phyloP scores from a whole-genome alignment of 306 rosid genomes.

The Quercus rubra region DNA sequence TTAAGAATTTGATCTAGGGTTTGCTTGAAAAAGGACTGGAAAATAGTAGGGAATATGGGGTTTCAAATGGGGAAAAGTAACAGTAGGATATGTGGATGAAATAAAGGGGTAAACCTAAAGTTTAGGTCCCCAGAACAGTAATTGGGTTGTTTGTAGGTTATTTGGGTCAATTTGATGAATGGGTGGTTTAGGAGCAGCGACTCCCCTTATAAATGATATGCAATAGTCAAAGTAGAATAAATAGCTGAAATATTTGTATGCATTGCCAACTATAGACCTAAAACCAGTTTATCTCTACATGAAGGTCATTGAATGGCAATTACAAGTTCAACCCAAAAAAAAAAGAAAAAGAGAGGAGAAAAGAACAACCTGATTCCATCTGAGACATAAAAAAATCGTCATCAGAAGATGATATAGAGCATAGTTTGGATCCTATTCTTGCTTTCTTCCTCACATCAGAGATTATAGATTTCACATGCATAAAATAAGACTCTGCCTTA shows the following conservation, averaged over 20 bases:
- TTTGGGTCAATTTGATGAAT: too few species aligned
- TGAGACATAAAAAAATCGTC: slow-evolving; percentile 9
- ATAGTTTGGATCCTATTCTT: slow-evolving; percentile 30
- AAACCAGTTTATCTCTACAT: not conserved
- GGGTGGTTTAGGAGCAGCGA: too few species aligned
- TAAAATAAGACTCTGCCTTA: slow-evolving; percentile 60
- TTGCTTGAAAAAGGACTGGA: too few species aligned
- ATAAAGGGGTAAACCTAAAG: too few species aligned
- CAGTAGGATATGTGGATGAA: too few species aligned
- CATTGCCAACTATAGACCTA: not conserved
- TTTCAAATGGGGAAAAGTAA: too few species aligned
- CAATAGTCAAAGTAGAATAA: not conserved
- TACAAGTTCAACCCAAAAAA: not conserved
- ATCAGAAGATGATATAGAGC: slow-evolving; percentile 17
- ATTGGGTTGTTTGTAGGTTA: too few species aligned
- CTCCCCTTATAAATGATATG: not conserved
- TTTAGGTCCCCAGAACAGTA: too few species aligned
- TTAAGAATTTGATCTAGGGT: too few species aligned
- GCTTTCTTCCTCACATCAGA: slow-evolving; percentile 35
- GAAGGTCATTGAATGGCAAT: not conserved
- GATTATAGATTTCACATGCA: slow-evolving; percentile 50
- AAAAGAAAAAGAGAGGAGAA: not conserved
- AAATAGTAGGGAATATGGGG: too few species aligned
- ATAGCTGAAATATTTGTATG: not conserved
- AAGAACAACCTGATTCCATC: slow-evolving; percentile 34